Conservation (phyloP, 2,329 filamentous ascomycete species). For the Fusarium lyarnte region DNA sequence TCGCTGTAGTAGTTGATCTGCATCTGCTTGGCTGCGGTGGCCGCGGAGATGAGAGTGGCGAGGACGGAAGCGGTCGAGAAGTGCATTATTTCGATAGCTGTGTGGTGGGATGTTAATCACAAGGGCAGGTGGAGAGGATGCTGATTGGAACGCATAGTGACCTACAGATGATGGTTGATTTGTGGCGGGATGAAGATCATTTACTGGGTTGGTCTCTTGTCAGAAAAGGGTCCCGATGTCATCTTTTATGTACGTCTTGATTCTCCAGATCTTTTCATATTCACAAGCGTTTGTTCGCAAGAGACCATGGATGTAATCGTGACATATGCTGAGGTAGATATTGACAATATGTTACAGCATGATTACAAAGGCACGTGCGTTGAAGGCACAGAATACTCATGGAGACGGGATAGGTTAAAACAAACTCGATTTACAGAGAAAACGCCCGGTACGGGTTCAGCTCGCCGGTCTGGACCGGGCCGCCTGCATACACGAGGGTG, state of each 20-base stretch:
- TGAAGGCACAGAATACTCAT: neutral
- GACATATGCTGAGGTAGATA: neutral
- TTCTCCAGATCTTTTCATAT: rapidly evolving
- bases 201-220: neutral
- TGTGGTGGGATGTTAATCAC: neutral
- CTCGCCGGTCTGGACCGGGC: neutral
- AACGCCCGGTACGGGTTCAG: neutral
- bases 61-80: neutral
- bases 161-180: neutral
- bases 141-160: neutral
- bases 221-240: rapidly evolving
- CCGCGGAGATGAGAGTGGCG: neutral
- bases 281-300: rapidly evolving
- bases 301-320: no score
- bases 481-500: neutral
- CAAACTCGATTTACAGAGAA: no score
- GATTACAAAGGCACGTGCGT: neutral
- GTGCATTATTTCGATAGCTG: rapidly evolving
- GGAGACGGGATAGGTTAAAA: neutral
- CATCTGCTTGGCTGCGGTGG: neutral
- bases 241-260: rapidly evolving
- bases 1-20: no score
- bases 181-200: neutral
- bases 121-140: rapidly evolving
- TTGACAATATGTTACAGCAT: rapidly evolving